Conservation (phyloP, 1,284 basidiomycete genomes). For the Ceraceosorus guamensis region DNA sequence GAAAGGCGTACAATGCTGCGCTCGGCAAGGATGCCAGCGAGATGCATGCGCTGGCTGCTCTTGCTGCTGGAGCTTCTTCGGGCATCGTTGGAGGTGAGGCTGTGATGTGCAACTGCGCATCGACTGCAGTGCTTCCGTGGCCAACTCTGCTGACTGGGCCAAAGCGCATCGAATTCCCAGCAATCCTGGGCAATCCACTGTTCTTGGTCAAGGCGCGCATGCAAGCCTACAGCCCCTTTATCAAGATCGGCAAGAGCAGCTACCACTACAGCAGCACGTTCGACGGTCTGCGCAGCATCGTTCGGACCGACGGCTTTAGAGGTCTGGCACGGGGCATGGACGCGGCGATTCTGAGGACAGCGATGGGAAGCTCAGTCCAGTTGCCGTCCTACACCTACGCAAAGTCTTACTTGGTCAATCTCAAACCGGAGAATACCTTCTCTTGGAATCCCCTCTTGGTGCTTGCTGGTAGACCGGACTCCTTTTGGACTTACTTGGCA, state of each 20-base stretch:
- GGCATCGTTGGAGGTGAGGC: constrained; percentile 77
- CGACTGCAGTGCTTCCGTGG: constrained; percentile 7
- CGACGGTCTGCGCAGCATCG: constrained; percentile 73
- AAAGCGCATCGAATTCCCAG: constrained; percentile 50
- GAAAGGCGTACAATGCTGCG: constrained; percentile 63
- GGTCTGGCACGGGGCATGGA: constrained; percentile 85
- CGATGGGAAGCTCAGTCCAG: constrained; percentile 80
- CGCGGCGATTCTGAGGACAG: constrained; percentile 83
- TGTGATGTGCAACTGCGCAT: neutral
- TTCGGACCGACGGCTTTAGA: constrained; percentile 65
- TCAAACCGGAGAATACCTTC: constrained; percentile 38
- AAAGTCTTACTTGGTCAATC: constrained; percentile 32
- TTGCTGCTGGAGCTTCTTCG: constrained; percentile 77
- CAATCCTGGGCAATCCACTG: constrained; percentile 82
- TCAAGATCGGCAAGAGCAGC: constrained; percentile 86
- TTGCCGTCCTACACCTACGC: neutral
- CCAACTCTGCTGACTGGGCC: neutral
- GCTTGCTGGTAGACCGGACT: constrained; percentile 54
- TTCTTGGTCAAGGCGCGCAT: constrained; percentile 95
- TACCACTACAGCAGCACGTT: constrained; percentile 79
- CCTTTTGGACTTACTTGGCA: constrained; percentile 76
- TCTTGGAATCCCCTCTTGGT: constrained; percentile 48
- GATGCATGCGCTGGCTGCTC: constrained; percentile 53
- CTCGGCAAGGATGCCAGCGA: constrained; percentile 62
- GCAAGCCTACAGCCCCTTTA: constrained; percentile 69